phyloP scores from a whole-genome alignment of 352 stramenopile genomes.

The Globisporangium orthogonon region DNA sequence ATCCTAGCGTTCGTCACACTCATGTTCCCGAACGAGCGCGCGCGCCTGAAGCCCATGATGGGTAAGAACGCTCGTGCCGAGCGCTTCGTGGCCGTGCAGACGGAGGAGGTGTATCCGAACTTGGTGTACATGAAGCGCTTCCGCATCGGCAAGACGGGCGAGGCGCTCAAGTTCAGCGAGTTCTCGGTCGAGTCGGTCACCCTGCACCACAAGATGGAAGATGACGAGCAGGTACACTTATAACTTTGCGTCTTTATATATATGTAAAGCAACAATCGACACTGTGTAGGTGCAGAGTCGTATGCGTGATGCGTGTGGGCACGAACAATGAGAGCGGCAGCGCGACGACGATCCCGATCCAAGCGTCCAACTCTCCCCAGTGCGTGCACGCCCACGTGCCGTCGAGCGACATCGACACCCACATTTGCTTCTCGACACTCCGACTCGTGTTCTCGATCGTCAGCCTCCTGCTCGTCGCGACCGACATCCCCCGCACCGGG shows the following conservation, averaged over 20 bases:
- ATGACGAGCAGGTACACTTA: conserved; percentile 61
- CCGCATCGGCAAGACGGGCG: conserved; percentile 56
- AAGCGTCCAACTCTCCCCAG: background rate
- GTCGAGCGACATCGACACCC: background rate
- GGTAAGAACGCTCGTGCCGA: conserved; percentile 51
- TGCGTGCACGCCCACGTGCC: background rate
- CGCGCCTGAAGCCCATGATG: conserved; percentile 35
- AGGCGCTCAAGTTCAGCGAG: conserved; percentile 69
- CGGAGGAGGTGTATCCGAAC: conserved; percentile 67
- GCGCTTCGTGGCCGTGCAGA: conserved; percentile 61
- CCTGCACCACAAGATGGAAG: conserved; percentile 62
- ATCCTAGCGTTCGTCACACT: conserved; percentile 44
- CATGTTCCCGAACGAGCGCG: conserved; percentile 43
- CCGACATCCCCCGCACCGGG: conserved; percentile 49
- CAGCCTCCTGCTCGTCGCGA: conserved; percentile 29
- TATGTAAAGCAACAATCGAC: background rate
- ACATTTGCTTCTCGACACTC: conserved; percentile 18
- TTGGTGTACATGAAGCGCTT: conserved; percentile 79
- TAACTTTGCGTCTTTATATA: conserved; percentile 6
- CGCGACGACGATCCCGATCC: background rate
- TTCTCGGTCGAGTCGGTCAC: conserved; percentile 56
- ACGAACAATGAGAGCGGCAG: background rate
- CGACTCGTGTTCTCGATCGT: conserved; percentile 26
- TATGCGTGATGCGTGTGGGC: background rate
- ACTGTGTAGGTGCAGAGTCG: background rate